A percentile compares a stretch with the other conserved stretches of the same genome.
phyloP scores from a whole-genome alignment of 352 stramenopile genomes.

The Phytophthora idaei region DNA sequence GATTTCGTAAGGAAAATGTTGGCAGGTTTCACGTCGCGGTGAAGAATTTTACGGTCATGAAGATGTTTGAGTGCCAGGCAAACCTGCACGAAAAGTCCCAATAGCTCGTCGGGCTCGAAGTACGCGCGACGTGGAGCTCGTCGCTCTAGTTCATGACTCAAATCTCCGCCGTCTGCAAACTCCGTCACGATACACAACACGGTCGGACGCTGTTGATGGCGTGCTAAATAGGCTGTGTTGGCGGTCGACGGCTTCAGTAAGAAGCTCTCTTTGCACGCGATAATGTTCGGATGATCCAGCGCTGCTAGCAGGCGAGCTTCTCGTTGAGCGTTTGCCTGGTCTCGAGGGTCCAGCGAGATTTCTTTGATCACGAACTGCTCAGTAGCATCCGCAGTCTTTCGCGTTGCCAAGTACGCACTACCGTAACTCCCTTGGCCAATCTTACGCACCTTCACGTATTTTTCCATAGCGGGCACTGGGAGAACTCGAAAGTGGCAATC shows the following conservation, averaged over 20 bases:
- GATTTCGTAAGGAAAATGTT: constrained; percentile 85
- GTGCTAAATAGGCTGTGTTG: constrained; percentile 5
- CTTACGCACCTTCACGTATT: constrained; percentile 78
- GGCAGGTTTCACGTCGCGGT: constrained; percentile 88
- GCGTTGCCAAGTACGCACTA: constrained; percentile 62
- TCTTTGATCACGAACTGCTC: constrained; percentile 75
- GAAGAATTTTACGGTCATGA: constrained; percentile 85
- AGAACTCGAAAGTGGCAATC: constrained; percentile 11
- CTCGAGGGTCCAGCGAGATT: constrained; percentile 70
- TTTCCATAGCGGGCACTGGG: constrained; percentile 52
- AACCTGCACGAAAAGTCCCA: constrained; percentile 72
- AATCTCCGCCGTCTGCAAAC: constrained; percentile 78
- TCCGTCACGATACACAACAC: constrained; percentile 89
- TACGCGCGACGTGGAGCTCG: constrained; percentile 19
- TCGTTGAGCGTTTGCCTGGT: constrained; percentile 57
- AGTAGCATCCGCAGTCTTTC: constrained; percentile 28
- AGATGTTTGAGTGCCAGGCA: constrained; percentile 85
- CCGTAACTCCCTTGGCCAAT: constrained; percentile 82
- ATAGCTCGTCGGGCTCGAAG: constrained; percentile 47
- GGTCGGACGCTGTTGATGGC: constrained; percentile 2
- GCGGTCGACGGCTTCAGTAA: constrained; percentile 29
- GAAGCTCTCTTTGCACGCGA: constrained; percentile 83
- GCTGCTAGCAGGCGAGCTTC: constrained; percentile 74
- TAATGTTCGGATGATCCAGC: constrained; percentile 86
- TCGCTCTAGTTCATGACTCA: constrained; percentile 59